Evolutionary conservation across 352 stramenopile genomes (phyloP).

Genomic region (Phytopythium kandeliae): DNA sequence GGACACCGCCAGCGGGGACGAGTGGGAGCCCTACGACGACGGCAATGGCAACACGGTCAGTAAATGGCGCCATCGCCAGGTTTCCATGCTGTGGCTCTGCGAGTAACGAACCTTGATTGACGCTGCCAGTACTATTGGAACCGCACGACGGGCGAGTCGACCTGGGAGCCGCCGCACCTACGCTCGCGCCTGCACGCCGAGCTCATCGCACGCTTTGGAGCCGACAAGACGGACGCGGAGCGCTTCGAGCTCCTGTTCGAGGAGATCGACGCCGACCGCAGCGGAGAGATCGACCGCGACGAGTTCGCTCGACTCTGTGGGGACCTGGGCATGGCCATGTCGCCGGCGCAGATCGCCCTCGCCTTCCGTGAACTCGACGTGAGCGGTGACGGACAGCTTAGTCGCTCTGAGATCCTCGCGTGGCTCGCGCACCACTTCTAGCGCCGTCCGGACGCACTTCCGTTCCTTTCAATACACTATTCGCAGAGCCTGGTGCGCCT

Average conservation of each 20-base stretch:
- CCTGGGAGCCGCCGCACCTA: conserved; percentile 52
- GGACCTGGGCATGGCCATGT: conserved; percentile 63
- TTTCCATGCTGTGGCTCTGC: too few relatives aligned
- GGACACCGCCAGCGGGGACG: conserved; percentile 9
- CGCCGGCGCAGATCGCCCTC: conserved; percentile 40
- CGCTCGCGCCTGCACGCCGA: conserved; percentile 52
- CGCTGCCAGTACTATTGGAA: conserved; percentile 66
- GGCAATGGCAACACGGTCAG: conserved; percentile 55
- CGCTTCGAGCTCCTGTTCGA: conserved; percentile 62
- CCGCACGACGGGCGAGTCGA: conserved; percentile 48
- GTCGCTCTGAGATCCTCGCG: conserved; percentile 45
- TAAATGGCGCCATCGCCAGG: conserved; percentile 8
- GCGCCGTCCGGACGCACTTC: conserved; percentile 9
- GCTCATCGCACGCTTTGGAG: conserved; percentile 39
- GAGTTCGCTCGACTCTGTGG: conserved; percentile 62
- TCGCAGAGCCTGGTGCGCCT: too few relatives aligned
- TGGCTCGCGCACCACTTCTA: conserved; percentile 49
- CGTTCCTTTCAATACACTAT: too few relatives aligned
- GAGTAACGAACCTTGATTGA: background rate
- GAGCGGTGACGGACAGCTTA: conserved; percentile 53
- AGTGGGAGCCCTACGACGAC: conserved; percentile 56
- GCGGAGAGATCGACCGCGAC: conserved; percentile 52
- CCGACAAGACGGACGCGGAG: conserved; percentile 44
- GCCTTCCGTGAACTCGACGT: conserved; percentile 60
- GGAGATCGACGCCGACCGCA: conserved; percentile 55